Conservation (phyloP, 768 basidiomycete genomes). For the Suillus plorans region DNA sequence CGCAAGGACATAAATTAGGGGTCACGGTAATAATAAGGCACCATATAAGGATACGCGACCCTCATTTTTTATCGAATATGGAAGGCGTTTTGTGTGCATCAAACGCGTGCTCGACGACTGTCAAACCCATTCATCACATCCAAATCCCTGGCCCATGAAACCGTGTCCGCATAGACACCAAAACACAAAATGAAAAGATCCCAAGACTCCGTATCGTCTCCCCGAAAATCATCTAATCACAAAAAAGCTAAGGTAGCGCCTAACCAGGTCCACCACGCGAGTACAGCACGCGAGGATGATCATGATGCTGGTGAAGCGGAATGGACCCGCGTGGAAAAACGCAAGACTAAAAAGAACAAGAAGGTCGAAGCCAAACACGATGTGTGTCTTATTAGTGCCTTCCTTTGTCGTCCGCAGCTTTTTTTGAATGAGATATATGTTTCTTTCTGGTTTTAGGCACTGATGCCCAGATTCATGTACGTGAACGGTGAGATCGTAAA, state of each 20-base stretch:
- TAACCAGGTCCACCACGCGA: slow-evolving; percentile 4
- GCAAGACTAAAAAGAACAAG: slow-evolving; percentile 68
- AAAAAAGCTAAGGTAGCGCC: slow-evolving; percentile 41
- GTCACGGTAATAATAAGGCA: not conserved
- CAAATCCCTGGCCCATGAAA: not conserved
- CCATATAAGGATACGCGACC: not conserved
- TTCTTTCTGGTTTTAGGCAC: slow-evolving; percentile 14
- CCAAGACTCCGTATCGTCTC: slow-evolving; percentile 19
- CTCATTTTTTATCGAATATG: not conserved
- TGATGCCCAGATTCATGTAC: slow-evolving; percentile 75
- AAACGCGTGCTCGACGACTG: not conserved
- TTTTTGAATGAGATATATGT: slow-evolving; percentile 12
- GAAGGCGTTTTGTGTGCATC: slow-evolving; percentile 1
- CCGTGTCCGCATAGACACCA: not conserved
- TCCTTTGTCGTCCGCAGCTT: not conserved
- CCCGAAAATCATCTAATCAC: slow-evolving; percentile 21
- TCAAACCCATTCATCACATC: not conserved
- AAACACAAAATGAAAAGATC: slow-evolving; percentile 30
- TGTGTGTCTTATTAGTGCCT: slow-evolving; percentile 43
- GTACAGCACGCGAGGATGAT: slow-evolving; percentile 14
- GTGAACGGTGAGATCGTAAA: slow-evolving; percentile 72
- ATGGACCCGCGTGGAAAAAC: slow-evolving; percentile 73
- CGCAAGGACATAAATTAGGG: not conserved
- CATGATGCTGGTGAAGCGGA: slow-evolving; percentile 33
- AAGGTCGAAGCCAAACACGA: slow-evolving; percentile 58